phyloP scores from a whole-genome alignment of 495 filamentous ascomycete genomes.

The Neurospora sp. region DNA sequence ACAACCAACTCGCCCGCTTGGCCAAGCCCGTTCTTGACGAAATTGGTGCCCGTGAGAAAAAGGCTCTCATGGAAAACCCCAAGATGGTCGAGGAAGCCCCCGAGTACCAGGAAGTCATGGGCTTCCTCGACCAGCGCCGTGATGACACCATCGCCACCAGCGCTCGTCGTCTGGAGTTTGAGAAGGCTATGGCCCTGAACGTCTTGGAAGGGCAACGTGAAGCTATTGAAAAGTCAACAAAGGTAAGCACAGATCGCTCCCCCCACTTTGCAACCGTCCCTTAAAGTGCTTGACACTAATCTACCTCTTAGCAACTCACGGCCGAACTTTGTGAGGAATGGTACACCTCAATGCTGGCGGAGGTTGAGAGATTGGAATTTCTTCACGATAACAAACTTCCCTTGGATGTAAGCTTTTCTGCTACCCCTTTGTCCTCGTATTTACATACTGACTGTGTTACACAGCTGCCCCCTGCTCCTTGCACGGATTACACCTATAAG shows the following conservation, averaged over 20 bases:
- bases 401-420: conserved; percentile 27
- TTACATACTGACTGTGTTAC: conserved; percentile 3
- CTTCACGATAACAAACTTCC: conserved; percentile 27
- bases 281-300: not conserved
- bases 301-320: not conserved
- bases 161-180: conserved; percentile 9
- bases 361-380: conserved; percentile 23
- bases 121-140: conserved; percentile 23
- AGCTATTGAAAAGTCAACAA: conserved; percentile 4
- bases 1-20: conserved; percentile 22
- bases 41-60: conserved; percentile 30
- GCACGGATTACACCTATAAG: conserved; percentile 23
- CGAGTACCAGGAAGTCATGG: conserved; percentile 19
- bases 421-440: not conserved
- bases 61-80: conserved; percentile 23
- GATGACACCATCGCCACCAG: conserved; percentile 13
- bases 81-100: conserved; percentile 21
- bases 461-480: conserved; percentile 22
- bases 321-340: conserved; percentile 25
- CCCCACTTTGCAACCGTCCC: not conserved
- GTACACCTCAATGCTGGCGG: conserved; percentile 24
- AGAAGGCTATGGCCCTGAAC: conserved; percentile 6
- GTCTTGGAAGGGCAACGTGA: conserved; percentile 11
- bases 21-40: conserved; percentile 34
- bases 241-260: conserved; percentile 8